Evolutionary conservation across 805 yeast genomes (phyloP), one percentile per base, ranked within the genome.

Genomic region (Candida peoriensis): DNA sequence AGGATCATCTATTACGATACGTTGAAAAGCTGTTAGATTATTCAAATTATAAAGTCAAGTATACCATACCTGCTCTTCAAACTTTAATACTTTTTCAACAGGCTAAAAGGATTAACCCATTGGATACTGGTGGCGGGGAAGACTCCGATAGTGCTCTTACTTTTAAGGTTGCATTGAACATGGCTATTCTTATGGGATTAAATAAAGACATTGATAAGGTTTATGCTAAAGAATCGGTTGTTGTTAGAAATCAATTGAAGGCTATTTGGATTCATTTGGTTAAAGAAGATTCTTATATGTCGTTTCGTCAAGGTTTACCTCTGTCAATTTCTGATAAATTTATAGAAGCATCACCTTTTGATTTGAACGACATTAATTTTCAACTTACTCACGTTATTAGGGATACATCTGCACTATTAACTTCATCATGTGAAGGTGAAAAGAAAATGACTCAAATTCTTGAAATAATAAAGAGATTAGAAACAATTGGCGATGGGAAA

Each of bases 171-270:
- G 53, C 55, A 6, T 30, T 52, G 13, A 39, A 25, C 22, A 51
- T 52, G 53, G 55, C 54, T 2, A 24, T 50, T 4, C 14, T 39
- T 2, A 38, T 53, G 44, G 58, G 58, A 2, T 25, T 53, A 11
- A 43, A 53, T 21, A 36, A 44, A 20, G 40, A 52, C 18, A 41
- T 53, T 20, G 51, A 47, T 21, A 26, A 11, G 2, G 16, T 52
- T 6, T 51, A 45, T 28, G 2, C 27, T 2, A 28, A 24, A 16
- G 46, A 46, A 24, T 15, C 37, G 9, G 18, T 23, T 2, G 21
- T 13, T 4, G 32, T 28, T 3, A 37, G 47, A 24, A 13, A 4
- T 2, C 12, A 28, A 1, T 20, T 48, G 24, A 43, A 42, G 16
- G 17, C 28, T 2, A 44, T 46, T 12, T 53, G 58, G 58, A 24